phyloP scores from a whole-genome alignment of 2,329 filamentous ascomycete species.

The Eurotiales sp. region DNA sequence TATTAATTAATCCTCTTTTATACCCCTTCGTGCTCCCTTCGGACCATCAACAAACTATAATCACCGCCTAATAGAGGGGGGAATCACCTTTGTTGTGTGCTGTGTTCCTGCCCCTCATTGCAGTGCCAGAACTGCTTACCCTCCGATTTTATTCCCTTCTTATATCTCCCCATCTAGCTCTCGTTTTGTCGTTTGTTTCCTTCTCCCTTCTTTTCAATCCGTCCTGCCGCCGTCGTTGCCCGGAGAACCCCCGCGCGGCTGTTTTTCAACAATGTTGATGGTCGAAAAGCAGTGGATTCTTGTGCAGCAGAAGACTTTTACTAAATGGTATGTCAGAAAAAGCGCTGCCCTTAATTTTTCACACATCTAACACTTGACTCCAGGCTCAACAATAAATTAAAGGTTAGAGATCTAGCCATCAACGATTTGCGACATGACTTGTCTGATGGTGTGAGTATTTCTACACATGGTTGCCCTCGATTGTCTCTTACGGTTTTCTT shows the following conservation, averaged over 20 bases:
- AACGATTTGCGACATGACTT: slow-evolving; percentile 85
- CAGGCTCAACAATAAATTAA: slow-evolving; percentile 95
- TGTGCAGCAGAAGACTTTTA: slow-evolving; percentile 98
- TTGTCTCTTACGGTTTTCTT: no score
- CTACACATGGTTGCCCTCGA: slow-evolving; percentile 2
- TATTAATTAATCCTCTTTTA: slow-evolving; percentile 4
- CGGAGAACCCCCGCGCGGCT: not conserved
- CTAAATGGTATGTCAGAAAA: slow-evolving; percentile 70
- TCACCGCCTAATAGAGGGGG: not conserved
- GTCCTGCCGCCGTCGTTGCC: not conserved
- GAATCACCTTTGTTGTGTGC: not conserved
- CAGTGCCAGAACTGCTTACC: slow-evolving; percentile 3
- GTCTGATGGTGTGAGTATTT: slow-evolving; percentile 78
- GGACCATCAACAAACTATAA: not conserved
- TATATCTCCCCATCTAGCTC: no score
- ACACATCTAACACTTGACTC: not conserved
- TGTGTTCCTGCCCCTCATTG: slow-evolving; percentile 7
- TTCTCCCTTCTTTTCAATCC: not conserved
- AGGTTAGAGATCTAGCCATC: slow-evolving; percentile 71
- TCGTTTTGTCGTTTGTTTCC: not conserved
- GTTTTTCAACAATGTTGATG: slow-evolving; percentile 40
- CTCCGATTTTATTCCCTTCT: not conserved
- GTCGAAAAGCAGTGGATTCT: slow-evolving; percentile 63
- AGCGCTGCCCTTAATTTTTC: no score
- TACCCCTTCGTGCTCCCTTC: no score